A percentile compares a stretch with the other conserved stretches of the same genome.
Conservation (phyloP, 208 protist genomes). For the Strigomonas galati region DNA sequence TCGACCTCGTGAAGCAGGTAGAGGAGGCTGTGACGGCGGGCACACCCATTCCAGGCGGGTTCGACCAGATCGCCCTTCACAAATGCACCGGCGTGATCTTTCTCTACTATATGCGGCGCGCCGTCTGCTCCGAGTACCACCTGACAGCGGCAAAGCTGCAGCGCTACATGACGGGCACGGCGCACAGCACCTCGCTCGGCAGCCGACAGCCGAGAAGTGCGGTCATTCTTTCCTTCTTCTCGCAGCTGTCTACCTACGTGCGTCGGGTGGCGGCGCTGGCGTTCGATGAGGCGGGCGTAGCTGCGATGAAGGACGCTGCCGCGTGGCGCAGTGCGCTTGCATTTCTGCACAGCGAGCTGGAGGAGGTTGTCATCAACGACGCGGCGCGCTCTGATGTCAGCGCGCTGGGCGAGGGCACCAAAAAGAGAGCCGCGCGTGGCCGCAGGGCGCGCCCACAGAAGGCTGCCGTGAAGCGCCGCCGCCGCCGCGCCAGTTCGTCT, state of each 20-base stretch:
- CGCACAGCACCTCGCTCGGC: constrained; percentile 8
- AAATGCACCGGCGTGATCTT: constrained; percentile 47
- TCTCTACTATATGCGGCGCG: constrained; percentile 31
- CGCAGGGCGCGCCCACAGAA: background rate
- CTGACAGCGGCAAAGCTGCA: constrained; percentile 30
- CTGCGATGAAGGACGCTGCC: background rate
- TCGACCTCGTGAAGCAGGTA: constrained; percentile 26
- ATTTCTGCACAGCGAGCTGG: constrained; percentile 19
- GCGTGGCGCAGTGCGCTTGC: constrained; percentile 2
- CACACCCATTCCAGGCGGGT: background rate
- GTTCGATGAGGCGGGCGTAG: background rate
- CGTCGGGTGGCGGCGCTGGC: background rate
- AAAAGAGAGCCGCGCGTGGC: background rate
- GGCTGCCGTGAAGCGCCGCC: constrained; percentile 1
- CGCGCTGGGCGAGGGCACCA: background rate
- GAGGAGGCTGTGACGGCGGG: background rate
- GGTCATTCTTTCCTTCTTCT: constrained; percentile 7
- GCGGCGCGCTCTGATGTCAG: background rate
- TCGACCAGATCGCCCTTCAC: constrained; percentile 34
- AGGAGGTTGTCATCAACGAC: constrained; percentile 11
- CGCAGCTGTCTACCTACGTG: constrained; percentile 5
- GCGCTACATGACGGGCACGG: constrained; percentile 7
- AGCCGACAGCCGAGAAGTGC: background rate
- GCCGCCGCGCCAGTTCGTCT: background rate
- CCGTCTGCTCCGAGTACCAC: constrained; percentile 43